phyloP scores from a whole-genome alignment of 345 rosid genomes.

The Eucalyptus dawsonii region DNA sequence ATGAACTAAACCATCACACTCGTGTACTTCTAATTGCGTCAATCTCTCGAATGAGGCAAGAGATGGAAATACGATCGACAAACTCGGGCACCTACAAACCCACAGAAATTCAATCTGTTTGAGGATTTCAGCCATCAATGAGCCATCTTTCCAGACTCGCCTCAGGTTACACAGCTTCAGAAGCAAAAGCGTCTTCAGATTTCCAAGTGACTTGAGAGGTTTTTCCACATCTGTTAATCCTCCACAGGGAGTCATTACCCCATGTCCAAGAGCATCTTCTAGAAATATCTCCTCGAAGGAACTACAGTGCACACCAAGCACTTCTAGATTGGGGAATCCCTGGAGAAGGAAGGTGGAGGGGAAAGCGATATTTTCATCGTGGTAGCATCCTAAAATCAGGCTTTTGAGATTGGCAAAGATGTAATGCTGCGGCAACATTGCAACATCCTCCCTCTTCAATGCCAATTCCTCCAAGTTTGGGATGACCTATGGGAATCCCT shows the following conservation, averaged over 20 bases:
- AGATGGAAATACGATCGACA: neutral
- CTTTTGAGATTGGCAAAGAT: too few relatives aligned
- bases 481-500: too few relatives aligned
- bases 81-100: accelerated
- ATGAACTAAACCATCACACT: neutral
- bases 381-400: too few relatives aligned
- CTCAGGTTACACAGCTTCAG: accelerated
- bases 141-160: neutral
- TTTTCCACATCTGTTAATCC: neutral
- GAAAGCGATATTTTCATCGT: too few relatives aligned
- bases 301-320: too few relatives aligned
- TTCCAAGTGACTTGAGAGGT: accelerated
- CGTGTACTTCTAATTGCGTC: accelerated
- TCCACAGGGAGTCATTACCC: accelerated
- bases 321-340: too few relatives aligned
- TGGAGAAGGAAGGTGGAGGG: too few relatives aligned
- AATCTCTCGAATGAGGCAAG: neutral
- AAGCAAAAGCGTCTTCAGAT: accelerated
- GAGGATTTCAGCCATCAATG: neutral
- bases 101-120: accelerated
- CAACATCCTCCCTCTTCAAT: too few relatives aligned
- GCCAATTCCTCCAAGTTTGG: too few relatives aligned
- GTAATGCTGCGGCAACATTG: too few relatives aligned
- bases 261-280: accelerated
- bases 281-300: too few relatives aligned